A percentile compares a stretch with the other conserved stretches of the same genome.
Evolutionary conservation across 768 basidiomycete genomes (phyloP).

Genomic region (Trametes gibbosa): DNA sequence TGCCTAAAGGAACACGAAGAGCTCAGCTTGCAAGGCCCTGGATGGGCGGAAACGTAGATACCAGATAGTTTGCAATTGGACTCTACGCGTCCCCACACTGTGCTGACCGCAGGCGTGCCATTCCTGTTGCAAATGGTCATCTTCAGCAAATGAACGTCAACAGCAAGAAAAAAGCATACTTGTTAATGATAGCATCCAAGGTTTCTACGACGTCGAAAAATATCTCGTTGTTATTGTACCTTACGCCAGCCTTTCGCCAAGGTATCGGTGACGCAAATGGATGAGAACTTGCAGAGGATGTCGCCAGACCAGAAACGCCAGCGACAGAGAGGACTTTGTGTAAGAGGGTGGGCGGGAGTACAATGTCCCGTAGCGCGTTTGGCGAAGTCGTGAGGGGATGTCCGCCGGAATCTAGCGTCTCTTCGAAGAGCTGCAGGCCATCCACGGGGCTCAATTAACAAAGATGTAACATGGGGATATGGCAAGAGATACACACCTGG

Average conservation of each 20-base stretch:
- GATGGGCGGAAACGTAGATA: slow-evolving; percentile 26
- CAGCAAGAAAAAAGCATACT: slow-evolving; percentile 44
- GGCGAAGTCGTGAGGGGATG: slow-evolving; percentile 89
- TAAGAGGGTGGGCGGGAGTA: slow-evolving; percentile 85
- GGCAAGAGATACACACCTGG: slow-evolving; percentile 51
- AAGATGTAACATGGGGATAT: too few relatives aligned
- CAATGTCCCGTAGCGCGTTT: slow-evolving; percentile 89
- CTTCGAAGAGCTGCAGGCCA: slow-evolving; percentile 95
- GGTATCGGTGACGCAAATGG: slow-evolving; percentile 89
- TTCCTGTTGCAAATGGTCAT: slow-evolving; percentile 41
- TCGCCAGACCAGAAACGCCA: slow-evolving; percentile 45
- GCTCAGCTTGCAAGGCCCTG: not conserved
- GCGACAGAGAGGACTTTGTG: slow-evolving; percentile 46
- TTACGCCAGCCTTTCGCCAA: slow-evolving; percentile 84
- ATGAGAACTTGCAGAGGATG: slow-evolving; percentile 33
- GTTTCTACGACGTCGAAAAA: slow-evolving; percentile 90
- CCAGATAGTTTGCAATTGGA: slow-evolving; percentile 77
- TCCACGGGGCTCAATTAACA: too few relatives aligned
- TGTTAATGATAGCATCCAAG: slow-evolving; percentile 73
- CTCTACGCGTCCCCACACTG: slow-evolving; percentile 75
- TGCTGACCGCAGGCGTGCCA: slow-evolving; percentile 63
- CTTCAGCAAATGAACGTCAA: too few relatives aligned
- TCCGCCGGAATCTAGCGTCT: slow-evolving; percentile 91
- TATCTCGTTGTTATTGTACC: slow-evolving; percentile 87
- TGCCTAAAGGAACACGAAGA: slow-evolving; percentile 48